Evolutionary conservation across 768 basidiomycete genomes (phyloP).

Genomic region (Tricholoma furcatifolium): DNA sequence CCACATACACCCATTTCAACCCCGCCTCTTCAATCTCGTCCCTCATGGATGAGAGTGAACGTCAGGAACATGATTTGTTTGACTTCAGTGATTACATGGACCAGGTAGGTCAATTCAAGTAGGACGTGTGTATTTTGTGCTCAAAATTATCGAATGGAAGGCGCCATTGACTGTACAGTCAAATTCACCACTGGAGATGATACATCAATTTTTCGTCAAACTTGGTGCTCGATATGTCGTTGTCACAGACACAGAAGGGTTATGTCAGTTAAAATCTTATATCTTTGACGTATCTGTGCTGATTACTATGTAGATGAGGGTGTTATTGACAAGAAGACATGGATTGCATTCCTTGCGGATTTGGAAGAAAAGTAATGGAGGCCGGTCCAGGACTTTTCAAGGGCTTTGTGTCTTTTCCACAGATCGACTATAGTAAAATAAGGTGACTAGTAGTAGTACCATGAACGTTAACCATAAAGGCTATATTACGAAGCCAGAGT

Average conservation of each 20-base stretch:
- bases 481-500: no score
- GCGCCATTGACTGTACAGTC: conserved; percentile 85
- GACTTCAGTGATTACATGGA: conserved; percentile 93
- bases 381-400: neutral
- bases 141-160: conserved; percentile 35
- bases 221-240: conserved; percentile 90
- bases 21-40: conserved; percentile 64
- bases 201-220: conserved; percentile 94
- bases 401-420: neutral
- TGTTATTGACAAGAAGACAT: conserved; percentile 91
- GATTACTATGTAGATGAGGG: conserved; percentile 63
- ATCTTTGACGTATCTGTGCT: neutral
- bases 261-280: conserved; percentile 51
- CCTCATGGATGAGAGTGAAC: conserved; percentile 39
- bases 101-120: conserved; percentile 46
- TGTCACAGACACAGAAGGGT: conserved; percentile 77
- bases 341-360: conserved; percentile 83
- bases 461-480: no score
- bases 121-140: neutral
- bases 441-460: no score
- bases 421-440: no score
- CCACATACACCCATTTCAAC: conserved; percentile 38
- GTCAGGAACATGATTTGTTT: conserved; percentile 48
- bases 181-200: conserved; percentile 85
- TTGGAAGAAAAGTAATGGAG: conserved; percentile 56